Percentiles rank a stretch among this genome's conserved stretches.
These are phyloP conservation scores for Mycena epipterygia DNA, from an alignment of 768 basidiomycete genomes.

Conservation along the genomic window DNA sequence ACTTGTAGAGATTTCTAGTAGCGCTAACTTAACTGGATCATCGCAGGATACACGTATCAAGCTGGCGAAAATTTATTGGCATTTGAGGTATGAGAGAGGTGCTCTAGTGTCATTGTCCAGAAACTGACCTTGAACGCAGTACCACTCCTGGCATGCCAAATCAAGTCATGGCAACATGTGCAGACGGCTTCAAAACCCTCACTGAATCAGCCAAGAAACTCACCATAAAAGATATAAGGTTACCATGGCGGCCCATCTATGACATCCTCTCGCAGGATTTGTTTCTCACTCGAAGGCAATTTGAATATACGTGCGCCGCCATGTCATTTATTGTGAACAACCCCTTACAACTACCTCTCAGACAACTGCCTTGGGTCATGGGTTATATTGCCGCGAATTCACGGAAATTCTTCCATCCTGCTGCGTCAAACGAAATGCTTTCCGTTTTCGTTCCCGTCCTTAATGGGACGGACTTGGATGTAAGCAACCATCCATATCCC, in stretches of 20 bases:
- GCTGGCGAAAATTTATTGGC: constrained; percentile 84
- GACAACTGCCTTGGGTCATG: constrained; percentile 85
- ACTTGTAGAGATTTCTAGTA: neutral
- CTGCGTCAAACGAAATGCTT: constrained; percentile 90
- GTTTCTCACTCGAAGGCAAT: constrained; percentile 82
- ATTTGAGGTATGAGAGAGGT: constrained; percentile 54
- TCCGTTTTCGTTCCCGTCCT: constrained; percentile 85
- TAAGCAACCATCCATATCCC: constrained; percentile 49
- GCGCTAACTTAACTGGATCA: neutral
- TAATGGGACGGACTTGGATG: constrained; percentile 81
- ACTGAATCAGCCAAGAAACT: constrained; percentile 81
- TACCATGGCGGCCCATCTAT: constrained; percentile 88
- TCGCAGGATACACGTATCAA: constrained; percentile 72
- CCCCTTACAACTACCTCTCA: constrained; percentile 40
- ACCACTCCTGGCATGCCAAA: constrained; percentile 83
- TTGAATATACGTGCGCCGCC: constrained; percentile 77
- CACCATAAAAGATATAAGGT: constrained; percentile 81
- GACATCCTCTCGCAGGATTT: constrained; percentile 79
- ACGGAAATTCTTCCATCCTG: constrained; percentile 90
- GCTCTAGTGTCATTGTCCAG: neutral
- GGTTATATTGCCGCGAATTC: constrained; percentile 76
- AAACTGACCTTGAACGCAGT: constrained; percentile 43
- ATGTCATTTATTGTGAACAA: neutral
- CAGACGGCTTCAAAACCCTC: constrained; percentile 71
- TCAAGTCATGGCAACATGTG: constrained; percentile 75